Evolutionary conservation across 139 green algal species (phyloP).

Genomic region (Dunaliella primolecta): DNA sequence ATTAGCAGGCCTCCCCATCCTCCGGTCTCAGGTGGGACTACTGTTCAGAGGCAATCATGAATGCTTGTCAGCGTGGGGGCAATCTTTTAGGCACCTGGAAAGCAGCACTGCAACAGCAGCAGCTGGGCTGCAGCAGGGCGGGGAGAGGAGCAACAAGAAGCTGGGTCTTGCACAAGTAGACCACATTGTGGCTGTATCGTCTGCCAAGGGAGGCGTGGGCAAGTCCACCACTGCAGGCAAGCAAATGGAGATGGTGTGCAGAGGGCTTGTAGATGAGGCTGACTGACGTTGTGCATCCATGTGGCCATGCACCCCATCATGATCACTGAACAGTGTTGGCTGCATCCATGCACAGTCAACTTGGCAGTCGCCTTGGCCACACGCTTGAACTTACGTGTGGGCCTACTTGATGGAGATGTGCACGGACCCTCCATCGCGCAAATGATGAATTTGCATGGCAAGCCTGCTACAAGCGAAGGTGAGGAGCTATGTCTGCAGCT

Average conservation of each 20-base stretch:
- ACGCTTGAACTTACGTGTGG: slow-evolving; percentile 62
- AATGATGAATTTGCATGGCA: slow-evolving; percentile 78
- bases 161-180: slow-evolving; percentile 52
- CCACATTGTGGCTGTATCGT: slow-evolving; percentile 84
- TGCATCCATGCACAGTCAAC: no score
- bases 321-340: no score
- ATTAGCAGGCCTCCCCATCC: no score
- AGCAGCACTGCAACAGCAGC: no score
- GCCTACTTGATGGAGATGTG: slow-evolving; percentile 90
- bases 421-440: slow-evolving; percentile 82
- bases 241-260: no score
- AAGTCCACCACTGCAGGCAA: slow-evolving; percentile 86
- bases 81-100: no score
- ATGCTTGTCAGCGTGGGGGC: no score
- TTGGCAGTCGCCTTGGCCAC: slow-evolving; percentile 77
- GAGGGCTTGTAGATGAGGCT: no score
- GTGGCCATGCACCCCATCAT: no score
- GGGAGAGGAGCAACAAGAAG: neutral
- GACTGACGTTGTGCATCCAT: no score
- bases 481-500: neutral
- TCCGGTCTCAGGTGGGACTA: no score
- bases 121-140: neutral
- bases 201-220: slow-evolving; percentile 90
- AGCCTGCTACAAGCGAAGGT: slow-evolving; percentile 33
- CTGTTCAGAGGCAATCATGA: no score